Evolutionary conservation across 768 basidiomycete species (phyloP).

Genomic region (Lactifluus echinatus): DNA sequence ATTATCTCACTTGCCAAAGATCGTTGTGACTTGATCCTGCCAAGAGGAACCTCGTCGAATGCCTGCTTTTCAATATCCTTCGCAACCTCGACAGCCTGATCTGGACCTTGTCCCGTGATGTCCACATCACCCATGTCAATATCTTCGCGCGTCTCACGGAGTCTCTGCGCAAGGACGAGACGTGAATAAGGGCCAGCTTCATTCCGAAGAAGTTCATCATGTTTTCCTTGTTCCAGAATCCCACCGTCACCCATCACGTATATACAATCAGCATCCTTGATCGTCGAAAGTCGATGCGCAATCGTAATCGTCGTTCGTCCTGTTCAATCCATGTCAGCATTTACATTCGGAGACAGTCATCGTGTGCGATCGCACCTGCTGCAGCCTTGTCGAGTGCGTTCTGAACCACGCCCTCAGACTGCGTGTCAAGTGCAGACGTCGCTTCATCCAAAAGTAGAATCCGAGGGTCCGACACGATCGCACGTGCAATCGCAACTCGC

Average conservation of each 20-base stretch:
- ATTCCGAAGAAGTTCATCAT: no score
- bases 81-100: neutral
- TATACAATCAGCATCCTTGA: no score
- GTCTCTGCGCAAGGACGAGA: slow-evolving; percentile 66
- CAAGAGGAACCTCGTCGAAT: slow-evolving; percentile 52
- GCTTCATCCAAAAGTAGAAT: no score
- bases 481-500: no score
- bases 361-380: no score
- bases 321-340: neutral
- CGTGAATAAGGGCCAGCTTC: slow-evolving; percentile 19
- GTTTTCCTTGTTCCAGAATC: no score
- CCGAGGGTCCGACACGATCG: no score
- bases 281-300: no score
- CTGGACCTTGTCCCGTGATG: neutral
- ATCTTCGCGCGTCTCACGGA: slow-evolving; percentile 41
- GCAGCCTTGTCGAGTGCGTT: no score
- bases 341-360: neutral
- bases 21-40: slow-evolving; percentile 38
- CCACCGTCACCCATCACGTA: slow-evolving; percentile 33
- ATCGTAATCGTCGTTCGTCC: no score
- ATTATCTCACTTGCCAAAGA: slow-evolving; percentile 56
- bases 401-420: no score
- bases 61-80: slow-evolving; percentile 41
- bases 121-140: slow-evolving; percentile 17
- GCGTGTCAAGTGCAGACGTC: no score